phyloP scores from a whole-genome alignment of 2,329 filamentous ascomycete species.

The Penicillium glabrum region DNA sequence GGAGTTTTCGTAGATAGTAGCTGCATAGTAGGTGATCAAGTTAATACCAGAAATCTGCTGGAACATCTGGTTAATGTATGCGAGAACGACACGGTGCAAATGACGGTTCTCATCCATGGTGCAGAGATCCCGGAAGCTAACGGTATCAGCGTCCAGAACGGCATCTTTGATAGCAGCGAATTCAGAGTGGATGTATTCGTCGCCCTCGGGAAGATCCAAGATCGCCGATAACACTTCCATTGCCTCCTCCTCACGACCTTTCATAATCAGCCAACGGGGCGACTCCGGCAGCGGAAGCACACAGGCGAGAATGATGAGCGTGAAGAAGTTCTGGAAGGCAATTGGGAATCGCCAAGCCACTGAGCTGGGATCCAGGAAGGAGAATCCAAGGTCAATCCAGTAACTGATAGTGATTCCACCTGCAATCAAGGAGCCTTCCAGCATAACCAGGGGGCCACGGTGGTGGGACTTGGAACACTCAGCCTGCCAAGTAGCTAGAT shows the following conservation, averaged over 20 bases:
- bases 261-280: constrained; percentile 57
- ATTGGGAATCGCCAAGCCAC: constrained; percentile 56
- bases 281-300: constrained; percentile 55
- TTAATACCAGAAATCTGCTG: constrained; percentile 50
- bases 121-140: constrained; percentile 56
- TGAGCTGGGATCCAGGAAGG: constrained; percentile 47
- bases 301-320: constrained; percentile 48
- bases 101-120: constrained; percentile 58
- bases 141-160: constrained; percentile 49
- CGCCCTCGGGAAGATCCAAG: constrained; percentile 45
- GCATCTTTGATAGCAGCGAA: constrained; percentile 53
- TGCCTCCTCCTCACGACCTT: constrained; percentile 53
- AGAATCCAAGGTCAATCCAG: constrained; percentile 53
- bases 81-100: constrained; percentile 56
- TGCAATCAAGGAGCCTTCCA: constrained; percentile 50
- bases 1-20: constrained; percentile 44
- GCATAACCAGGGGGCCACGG: constrained; percentile 52
- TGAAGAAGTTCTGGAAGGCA: constrained; percentile 56
- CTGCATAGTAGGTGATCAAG: constrained; percentile 47
- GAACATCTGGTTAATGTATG: constrained; percentile 60
- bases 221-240: constrained; percentile 46
- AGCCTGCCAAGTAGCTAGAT: constrained; percentile 16
- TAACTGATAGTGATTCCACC: constrained; percentile 49
- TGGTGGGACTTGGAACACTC: constrained; percentile 51
- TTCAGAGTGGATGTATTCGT: constrained; percentile 44